Percentiles rank a stretch among this genome's conserved stretches.
phyloP scores from a whole-genome alignment of 1,139 yeast genomes.

The Nakaseomyces sp. region DNA sequence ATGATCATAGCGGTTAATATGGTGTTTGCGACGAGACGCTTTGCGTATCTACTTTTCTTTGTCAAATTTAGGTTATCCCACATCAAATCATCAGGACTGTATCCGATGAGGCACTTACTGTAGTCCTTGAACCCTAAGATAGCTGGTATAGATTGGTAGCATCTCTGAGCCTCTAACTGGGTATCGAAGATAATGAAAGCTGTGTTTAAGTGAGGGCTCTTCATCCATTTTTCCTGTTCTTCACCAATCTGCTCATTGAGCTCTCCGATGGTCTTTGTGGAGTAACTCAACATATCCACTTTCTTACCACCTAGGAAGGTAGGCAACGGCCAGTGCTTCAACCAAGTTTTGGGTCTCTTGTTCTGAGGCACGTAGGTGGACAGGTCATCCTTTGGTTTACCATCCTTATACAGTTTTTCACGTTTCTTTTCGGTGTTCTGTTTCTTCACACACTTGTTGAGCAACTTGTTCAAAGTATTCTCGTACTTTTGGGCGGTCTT shows the following conservation, averaged over 20 bases:
- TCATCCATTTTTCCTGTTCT: constrained; percentile 38
- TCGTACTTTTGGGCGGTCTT: constrained; percentile 51
- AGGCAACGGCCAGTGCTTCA: constrained; percentile 9
- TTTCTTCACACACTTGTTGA: constrained; percentile 47
- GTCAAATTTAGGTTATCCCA: constrained; percentile 60
- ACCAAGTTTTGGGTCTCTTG: constrained; percentile 50
- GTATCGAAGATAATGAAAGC: constrained; percentile 62
- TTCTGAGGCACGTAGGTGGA: constrained; percentile 45
- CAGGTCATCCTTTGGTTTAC: constrained; percentile 42
- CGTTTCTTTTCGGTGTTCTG: constrained; percentile 46
- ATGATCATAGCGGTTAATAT: constrained; percentile 49
- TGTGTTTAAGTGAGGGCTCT: constrained; percentile 41
- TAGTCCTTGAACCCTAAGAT: constrained; percentile 29
- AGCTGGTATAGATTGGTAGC: constrained; percentile 51
- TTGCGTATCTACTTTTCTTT: constrained; percentile 47
- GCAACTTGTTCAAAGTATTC: constrained; percentile 45
- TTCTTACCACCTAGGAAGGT: constrained; percentile 36
- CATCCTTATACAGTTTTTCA: constrained; percentile 21
- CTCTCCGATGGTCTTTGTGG: constrained; percentile 46
- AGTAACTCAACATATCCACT: constrained; percentile 52
- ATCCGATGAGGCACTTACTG: constrained; percentile 45
- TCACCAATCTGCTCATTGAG: constrained; percentile 46
- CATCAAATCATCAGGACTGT: constrained; percentile 51
- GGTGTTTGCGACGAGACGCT: constrained; percentile 45
- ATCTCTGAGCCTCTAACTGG: constrained; percentile 64